Base-by-base conservation (phyloP, 768 basidiomycete genomes). In the Boletus subparvulus region DNA sequence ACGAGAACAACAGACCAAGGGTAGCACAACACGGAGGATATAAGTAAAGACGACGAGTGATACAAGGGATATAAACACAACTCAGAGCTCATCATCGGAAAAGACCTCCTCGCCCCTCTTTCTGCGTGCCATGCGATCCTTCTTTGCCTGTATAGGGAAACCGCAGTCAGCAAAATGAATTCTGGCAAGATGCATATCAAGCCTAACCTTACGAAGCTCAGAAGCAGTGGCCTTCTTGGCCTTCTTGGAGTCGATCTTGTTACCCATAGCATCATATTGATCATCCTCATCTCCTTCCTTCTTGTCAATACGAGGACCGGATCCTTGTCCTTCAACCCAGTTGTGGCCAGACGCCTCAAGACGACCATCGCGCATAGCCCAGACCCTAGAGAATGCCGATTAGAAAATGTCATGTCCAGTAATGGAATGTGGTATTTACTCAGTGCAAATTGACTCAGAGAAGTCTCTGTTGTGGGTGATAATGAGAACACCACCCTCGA, bases 391-490 rank as follows among this genome's bases (percentile, higher is more conserved):
- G 24, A 54, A 43, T 7, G 19, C 54, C 4, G 19, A 45, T 60
- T 47, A 54, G 50, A 30, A 0, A 47, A 36, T 5, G 32, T 21
- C 40, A 35, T 16, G 3, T 21, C n/a, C 17, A 36, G 8, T 6
- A 39, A 33, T 11, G 14, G 16, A 19, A 33, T 45, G n/a, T 32
- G 16, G 9, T 17, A 72, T 66, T 57, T 61, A 80, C 78, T 98
- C 96, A 63, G 85, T 82, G 85, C 97, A 98, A 61, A 99, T 78
- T 36, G 92, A 94, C 84, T 98, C 97, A 54, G 96, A 98, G 84
- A 98, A 99, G 82, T 98, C 95, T 59, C 91, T 87, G 81, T 95
- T 94, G 86, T 97, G 95, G 52, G 95, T 97, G 69, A 98, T 97
- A 73, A 97, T 79, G 71, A 97, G 89, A 59, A 97, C 94, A 87